Evolutionary conservation across 306 rosid genomes (phyloP).

Genomic region (Castanea mollissima): DNA sequence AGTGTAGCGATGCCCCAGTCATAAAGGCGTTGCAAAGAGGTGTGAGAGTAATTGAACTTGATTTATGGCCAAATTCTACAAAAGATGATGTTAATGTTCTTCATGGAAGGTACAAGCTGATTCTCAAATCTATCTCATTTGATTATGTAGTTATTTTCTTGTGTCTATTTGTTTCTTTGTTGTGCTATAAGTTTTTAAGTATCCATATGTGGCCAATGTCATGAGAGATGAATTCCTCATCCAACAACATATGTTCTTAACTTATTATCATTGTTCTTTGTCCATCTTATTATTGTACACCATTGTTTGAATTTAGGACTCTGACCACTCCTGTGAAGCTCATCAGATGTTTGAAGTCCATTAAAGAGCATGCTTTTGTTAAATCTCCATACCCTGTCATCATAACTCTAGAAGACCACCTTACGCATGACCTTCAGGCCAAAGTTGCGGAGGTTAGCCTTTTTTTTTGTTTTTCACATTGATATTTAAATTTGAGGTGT

Average conservation of each 20-base stretch:
- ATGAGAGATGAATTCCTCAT: not conserved
- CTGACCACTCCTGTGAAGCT: constrained; percentile 84
- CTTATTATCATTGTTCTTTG: not conserved
- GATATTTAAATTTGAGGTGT: not conserved
- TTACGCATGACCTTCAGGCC: constrained; percentile 72
- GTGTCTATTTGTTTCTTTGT: not conserved
- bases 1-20: constrained; percentile 80
- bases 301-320: constrained; percentile 53
- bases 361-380: constrained; percentile 78
- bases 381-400: constrained; percentile 78
- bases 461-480: not conserved
- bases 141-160: constrained; percentile 8
- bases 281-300: not conserved
- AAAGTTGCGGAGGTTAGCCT: constrained; percentile 75
- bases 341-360: constrained; percentile 75
- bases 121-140: constrained; percentile 16
- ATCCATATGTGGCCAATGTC: not conserved
- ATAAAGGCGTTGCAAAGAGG: constrained; percentile 67
- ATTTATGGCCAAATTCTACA: constrained; percentile 84
- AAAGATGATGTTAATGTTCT: constrained; percentile 67
- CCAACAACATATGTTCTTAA: not conserved
- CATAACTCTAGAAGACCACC: constrained; percentile 90
- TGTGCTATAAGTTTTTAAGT: not conserved
- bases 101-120: constrained; percentile 77
- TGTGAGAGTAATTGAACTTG: constrained; percentile 82